Conservation (phyloP, 164 flowering plant genomes). For the Stephania japonica region DNA sequence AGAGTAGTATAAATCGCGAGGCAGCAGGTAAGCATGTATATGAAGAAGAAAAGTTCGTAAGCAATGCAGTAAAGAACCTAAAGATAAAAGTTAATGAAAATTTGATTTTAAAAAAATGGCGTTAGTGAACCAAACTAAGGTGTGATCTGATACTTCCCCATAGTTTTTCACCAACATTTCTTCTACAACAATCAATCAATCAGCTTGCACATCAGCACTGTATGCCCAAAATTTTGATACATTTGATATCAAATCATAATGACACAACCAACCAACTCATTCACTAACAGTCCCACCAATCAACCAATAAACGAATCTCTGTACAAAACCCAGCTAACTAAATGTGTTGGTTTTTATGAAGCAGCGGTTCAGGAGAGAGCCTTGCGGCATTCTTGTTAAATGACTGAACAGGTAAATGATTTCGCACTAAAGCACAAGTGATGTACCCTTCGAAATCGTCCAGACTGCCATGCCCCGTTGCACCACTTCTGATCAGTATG, state of each 20-base stretch:
- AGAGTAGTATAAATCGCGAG: neutral
- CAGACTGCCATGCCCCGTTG: neutral
- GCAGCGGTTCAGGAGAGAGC: neutral
- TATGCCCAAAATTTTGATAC: conserved; percentile 13
- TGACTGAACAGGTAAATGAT: neutral
- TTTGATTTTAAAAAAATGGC: neutral
- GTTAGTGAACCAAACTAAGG: neutral
- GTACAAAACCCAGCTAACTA: conserved; percentile 26
- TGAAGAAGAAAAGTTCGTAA: neutral
- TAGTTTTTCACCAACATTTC: neutral
- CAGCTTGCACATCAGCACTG: conserved; percentile 6
- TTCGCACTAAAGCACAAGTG: neutral
- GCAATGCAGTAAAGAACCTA: neutral
- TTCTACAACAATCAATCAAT: conserved; percentile 7
- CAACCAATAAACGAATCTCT: conserved; percentile 47
- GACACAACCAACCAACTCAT: conserved; percentile 3
- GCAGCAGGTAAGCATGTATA: neutral
- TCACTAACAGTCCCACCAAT: conserved; percentile 17
- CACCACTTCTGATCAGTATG: neutral
- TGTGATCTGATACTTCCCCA: neutral
- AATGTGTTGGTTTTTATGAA: conserved; percentile 3
- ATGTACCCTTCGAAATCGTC: too few relatives aligned
- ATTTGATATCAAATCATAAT: conserved; percentile 2
- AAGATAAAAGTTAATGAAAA: neutral
- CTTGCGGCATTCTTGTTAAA: neutral